Conservation (phyloP, 2,329 filamentous ascomycete species). For the Exophiala sp. region DNA sequence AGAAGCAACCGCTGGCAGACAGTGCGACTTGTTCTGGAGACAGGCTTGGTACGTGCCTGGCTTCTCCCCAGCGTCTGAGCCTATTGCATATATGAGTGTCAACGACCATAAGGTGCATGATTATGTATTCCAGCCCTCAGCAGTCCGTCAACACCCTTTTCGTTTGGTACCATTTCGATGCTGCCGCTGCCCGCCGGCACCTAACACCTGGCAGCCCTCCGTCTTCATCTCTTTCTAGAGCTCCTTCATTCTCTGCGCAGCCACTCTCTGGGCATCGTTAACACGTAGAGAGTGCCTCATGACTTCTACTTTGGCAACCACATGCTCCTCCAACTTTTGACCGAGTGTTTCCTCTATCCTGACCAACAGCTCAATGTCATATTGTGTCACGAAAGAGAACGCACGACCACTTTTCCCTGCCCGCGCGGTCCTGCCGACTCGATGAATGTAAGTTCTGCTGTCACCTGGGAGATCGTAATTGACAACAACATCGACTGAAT, state of each 20-base stretch:
- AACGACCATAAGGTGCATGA: too few species aligned
- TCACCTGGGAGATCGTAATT: constrained; percentile 82
- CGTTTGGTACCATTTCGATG: constrained; percentile 45
- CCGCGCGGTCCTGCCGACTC: constrained; percentile 80
- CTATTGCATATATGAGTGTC: too few species aligned
- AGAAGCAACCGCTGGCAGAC: too few species aligned
- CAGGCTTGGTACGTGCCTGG: too few species aligned
- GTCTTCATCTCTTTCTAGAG: constrained; percentile 58
- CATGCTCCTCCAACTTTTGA: constrained; percentile 68
- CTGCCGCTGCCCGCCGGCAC: constrained; percentile 39
- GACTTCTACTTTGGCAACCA: constrained; percentile 73
- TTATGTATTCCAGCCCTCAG: too few species aligned
- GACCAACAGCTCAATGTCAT: constrained; percentile 75
- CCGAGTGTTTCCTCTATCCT: constrained; percentile 80
- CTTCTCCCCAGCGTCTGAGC: too few species aligned
- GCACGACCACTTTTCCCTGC: constrained; percentile 81
- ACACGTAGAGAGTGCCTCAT: constrained; percentile 75
- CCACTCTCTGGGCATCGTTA: constrained; percentile 75
- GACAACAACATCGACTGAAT: constrained; percentile 76
- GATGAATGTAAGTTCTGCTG: constrained; percentile 85
- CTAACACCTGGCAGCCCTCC: constrained; percentile 19
- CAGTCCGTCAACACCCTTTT: constrained; percentile 41
- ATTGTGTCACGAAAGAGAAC: constrained; percentile 78
- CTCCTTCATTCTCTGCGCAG: constrained; percentile 76
- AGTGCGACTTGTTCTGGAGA: too few species aligned